phyloP scores from a whole-genome alignment of 352 stramenopile species.

The Pythium insidiosum region DNA sequence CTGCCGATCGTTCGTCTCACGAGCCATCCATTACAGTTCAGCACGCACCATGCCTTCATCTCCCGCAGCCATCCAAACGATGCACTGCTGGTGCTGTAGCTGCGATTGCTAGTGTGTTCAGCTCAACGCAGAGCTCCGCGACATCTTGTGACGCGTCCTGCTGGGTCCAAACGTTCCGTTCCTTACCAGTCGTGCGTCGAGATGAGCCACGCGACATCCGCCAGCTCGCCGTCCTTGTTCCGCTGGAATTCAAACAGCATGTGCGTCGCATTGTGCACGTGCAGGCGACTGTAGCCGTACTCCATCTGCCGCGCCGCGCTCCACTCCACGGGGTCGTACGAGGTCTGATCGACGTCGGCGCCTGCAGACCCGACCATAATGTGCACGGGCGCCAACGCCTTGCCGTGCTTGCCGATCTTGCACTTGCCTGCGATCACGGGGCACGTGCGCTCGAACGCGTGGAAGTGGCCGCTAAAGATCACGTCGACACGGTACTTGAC shows the following conservation, averaged over 20 bases:
- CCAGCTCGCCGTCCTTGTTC: constrained; percentile 1
- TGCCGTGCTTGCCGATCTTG: background rate
- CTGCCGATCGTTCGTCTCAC: too few species aligned
- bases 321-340: constrained; percentile 2
- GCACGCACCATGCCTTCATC: too few species aligned
- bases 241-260: constrained; percentile 10
- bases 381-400: background rate
- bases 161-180: too few species aligned
- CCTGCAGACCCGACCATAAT: constrained; percentile 11
- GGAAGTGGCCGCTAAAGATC: constrained; percentile 15
- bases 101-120: too few species aligned
- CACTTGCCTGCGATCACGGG: constrained; percentile 4
- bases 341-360: constrained; percentile 4
- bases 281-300: constrained; percentile 13
- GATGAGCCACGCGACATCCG: constrained; percentile 8
- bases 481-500: constrained; percentile 12
- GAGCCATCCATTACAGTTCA: too few species aligned
- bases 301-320: background rate
- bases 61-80: too few species aligned
- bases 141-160: too few species aligned
- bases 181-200: constrained; percentile 11
- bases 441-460: constrained; percentile 17
- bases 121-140: too few species aligned
- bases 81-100: too few species aligned
- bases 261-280: constrained; percentile 11